phyloP scores from a whole-genome alignment of 768 basidiomycete species.

The Ramaria rubella region DNA sequence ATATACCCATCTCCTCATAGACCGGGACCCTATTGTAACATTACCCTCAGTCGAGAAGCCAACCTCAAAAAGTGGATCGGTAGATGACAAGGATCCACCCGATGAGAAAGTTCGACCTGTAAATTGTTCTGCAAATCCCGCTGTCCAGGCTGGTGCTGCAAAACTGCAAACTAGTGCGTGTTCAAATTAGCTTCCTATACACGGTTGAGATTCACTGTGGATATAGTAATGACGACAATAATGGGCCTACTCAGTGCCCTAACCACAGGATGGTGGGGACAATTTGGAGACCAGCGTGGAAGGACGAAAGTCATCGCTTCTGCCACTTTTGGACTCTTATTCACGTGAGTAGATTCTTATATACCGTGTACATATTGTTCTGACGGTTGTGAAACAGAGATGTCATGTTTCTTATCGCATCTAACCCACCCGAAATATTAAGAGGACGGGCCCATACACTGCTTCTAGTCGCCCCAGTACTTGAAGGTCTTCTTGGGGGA shows the following conservation, averaged over 20 bases:
- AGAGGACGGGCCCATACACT: constrained; percentile 64
- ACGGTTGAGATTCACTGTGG: background rate
- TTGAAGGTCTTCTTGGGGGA: constrained; percentile 79
- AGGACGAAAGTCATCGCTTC: constrained; percentile 67
- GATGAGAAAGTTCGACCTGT: constrained; percentile 29
- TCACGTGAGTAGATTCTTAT: constrained; percentile 54
- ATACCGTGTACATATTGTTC: constrained; percentile 29
- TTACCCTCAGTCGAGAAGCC: constrained; percentile 14
- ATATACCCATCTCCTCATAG: background rate
- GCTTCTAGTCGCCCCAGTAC: constrained; percentile 67
- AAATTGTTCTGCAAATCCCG: constrained; percentile 43
- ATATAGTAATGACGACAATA: constrained; percentile 50
- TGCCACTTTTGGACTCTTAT: constrained; percentile 60
- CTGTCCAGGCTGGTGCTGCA: constrained; percentile 63
- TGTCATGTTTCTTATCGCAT: constrained; percentile 70
- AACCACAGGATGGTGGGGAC: constrained; percentile 85
- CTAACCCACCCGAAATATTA: constrained; percentile 51
- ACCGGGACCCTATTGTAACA: constrained; percentile 5
- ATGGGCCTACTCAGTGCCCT: constrained; percentile 77
- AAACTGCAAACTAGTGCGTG: constrained; percentile 57
- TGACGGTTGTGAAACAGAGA: constrained; percentile 44
- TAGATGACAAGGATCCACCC: constrained; percentile 16
- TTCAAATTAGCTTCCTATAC: background rate
- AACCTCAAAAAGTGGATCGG: constrained; percentile 6
- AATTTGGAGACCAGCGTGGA: constrained; percentile 68